Base-by-base conservation (phyloP, 2,329 filamentous ascomycete genomes). In the Phaeomoniella chlamydospora region DNA sequence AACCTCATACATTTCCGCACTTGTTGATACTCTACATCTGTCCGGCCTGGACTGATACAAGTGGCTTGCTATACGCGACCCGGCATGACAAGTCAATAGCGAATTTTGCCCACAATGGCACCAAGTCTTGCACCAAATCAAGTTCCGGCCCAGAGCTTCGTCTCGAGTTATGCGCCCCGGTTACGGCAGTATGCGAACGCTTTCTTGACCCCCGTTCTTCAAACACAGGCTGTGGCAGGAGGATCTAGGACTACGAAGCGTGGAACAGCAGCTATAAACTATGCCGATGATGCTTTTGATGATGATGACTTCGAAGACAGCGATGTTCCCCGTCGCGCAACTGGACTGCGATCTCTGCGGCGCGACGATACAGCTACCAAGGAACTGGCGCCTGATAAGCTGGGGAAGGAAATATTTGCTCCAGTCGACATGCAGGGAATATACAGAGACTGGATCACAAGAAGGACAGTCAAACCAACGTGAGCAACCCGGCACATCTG, bases 201-300 rank as follows among this genome's bases (percentile, higher is more conserved):
- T 26, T 75, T 96, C 37, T 73, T 94, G 42, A 84, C 83, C 15
- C 87, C 88, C 22, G 77, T 90, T 42, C 72, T 88, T 42, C 82
- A 80, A 43, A 71, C 72, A 37, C 77, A 75, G 42, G 70, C 77
- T 46, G 66, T 67, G 39, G 77, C 75, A 15, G 73, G 79, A 29
- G 64, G 72, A 40, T 71, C 83, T 48, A 76, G 88, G 54, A 93
- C 83, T n/a, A 96, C 90, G 5, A 96, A 98, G 65, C 80, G 90
- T 58, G 90, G 90, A 39, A 96, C 90, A 2, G 90, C 84, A 19
- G 83, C 88, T 43, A 90, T 96, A 61, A 98, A 94, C 62, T 98
- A 98, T 54, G 88, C 90, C 15, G 90, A 98, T 55, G 88, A 96
- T 55, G 87, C 87, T 33, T 93, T 80, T 52, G 88, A 94, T 45